Percentiles rank a stretch among this genome's conserved stretches.
These are phyloP conservation scores for Verticillium alfalfae DNA, from an alignment of 2,329 filamentous ascomycete genomes.

Conservation along the genomic window DNA sequence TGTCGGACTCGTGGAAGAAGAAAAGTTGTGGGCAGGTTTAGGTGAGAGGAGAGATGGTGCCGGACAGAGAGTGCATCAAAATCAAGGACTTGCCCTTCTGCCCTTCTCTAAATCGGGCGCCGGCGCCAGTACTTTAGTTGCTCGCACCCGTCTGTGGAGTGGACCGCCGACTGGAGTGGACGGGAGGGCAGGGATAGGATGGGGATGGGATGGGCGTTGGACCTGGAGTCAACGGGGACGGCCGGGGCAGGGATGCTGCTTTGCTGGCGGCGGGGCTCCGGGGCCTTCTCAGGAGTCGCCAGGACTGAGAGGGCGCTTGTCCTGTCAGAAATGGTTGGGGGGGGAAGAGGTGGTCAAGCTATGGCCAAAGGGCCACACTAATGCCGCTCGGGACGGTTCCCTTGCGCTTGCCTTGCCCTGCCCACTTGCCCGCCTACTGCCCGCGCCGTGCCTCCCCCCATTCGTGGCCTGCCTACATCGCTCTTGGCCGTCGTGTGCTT, in stretches of 20 bases:
- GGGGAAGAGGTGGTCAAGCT: neutral
- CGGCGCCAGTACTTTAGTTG: neutral
- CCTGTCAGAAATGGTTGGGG: neutral
- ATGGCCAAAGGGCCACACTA: neutral
- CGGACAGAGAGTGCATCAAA: neutral
- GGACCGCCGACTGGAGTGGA: neutral
- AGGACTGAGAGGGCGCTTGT: neutral
- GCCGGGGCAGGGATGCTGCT: neutral
- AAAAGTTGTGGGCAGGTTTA: neutral
- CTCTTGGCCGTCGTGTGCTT: neutral
- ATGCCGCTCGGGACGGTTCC: neutral
- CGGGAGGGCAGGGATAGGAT: neutral
- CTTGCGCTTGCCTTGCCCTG: neutral
- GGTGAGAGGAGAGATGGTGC: neutral
- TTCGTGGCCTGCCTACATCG: neutral
- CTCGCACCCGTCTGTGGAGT: neutral
- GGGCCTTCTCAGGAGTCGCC: neutral
- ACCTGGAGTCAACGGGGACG: neutral
- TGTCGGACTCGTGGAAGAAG: neutral
- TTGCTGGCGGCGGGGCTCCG: neutral
- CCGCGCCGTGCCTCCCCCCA: neutral
- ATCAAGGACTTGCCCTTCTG: neutral
- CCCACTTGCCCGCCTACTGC: neutral
- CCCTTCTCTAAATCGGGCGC: neutral
- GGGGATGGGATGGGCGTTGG: neutral